phyloP scores from a whole-genome alignment of 2,329 filamentous ascomycete genomes.

The Aspergillus texensis region DNA sequence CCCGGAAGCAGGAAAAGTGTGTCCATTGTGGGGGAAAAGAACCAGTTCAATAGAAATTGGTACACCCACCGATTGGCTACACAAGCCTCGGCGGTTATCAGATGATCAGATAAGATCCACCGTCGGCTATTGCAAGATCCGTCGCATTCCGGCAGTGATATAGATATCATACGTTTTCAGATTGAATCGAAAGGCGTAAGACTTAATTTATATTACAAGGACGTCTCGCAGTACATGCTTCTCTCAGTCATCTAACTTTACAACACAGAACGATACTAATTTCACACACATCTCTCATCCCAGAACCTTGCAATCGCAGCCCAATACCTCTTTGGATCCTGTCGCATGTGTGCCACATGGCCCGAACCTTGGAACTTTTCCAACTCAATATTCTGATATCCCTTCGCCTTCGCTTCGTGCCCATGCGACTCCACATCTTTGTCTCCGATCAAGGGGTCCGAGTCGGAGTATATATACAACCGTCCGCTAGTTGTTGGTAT shows the following conservation, averaged over 20 bases:
- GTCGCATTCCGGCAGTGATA: background rate
- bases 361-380: slow-evolving; percentile 8
- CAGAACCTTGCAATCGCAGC: slow-evolving; percentile 3
- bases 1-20: background rate
- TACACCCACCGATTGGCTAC: background rate
- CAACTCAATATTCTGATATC: background rate
- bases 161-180: background rate
- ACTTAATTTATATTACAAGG: background rate
- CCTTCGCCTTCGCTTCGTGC: background rate
- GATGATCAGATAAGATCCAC: slow-evolving; percentile 9
- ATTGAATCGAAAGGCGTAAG: background rate
- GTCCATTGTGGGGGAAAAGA: background rate
- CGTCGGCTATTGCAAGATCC: background rate
- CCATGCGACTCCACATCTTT: slow-evolving; percentile 6
- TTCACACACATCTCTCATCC: background rate
- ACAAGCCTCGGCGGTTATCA: background rate
- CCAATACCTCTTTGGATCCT: slow-evolving; percentile 9
- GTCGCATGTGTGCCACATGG: slow-evolving; percentile 10
- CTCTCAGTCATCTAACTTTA: background rate
- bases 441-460: slow-evolving; percentile 6
- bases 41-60: background rate
- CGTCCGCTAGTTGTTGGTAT: slow-evolving; percentile 1
- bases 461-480: slow-evolving; percentile 8
- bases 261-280: background rate
- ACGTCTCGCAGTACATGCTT: too few species aligned